Conservation (phyloP, 495 filamentous ascomycete species). For the Xylaria nigripes region DNA sequence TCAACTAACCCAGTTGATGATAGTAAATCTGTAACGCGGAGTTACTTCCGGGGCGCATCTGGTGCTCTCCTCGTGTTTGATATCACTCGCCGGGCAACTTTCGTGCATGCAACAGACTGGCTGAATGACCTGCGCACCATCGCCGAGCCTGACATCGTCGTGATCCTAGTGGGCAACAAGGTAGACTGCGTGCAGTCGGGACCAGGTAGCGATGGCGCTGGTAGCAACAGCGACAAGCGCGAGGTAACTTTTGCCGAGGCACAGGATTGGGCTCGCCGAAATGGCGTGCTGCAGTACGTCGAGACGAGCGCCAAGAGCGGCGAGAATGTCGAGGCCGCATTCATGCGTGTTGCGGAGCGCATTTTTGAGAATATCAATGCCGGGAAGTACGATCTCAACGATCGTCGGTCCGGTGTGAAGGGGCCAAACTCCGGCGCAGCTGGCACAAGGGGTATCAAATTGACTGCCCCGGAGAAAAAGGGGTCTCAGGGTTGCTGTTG, state of each 20-base stretch:
- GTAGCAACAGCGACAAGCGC: slow-evolving; percentile 60
- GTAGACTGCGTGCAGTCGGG: slow-evolving; percentile 56
- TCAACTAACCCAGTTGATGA: not conserved
- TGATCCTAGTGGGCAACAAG: slow-evolving; percentile 94
- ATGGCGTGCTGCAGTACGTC: slow-evolving; percentile 80
- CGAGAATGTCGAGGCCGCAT: slow-evolving; percentile 85
- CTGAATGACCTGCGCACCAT: slow-evolving; percentile 85
- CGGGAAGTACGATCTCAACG: slow-evolving; percentile 89
- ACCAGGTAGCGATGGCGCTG: slow-evolving; percentile 27
- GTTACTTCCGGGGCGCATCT: slow-evolving; percentile 88
- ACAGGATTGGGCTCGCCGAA: slow-evolving; percentile 73
- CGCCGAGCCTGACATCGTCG: slow-evolving; percentile 86
- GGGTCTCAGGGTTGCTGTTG: slow-evolving; percentile 26
- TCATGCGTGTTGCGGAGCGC: slow-evolving; percentile 82
- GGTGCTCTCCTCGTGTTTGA: slow-evolving; percentile 94
- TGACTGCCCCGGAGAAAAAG: slow-evolving; percentile 30
- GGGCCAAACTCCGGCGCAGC: slow-evolving; percentile 36
- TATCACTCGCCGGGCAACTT: slow-evolving; percentile 78
- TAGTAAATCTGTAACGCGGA: slow-evolving; percentile 78
- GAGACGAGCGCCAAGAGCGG: slow-evolving; percentile 95
- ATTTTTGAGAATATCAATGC: slow-evolving; percentile 94
- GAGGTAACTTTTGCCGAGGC: slow-evolving; percentile 74
- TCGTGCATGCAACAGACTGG: slow-evolving; percentile 79
- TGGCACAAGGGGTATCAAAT: slow-evolving; percentile 41
- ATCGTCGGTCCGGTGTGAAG: slow-evolving; percentile 90